phyloP scores from a whole-genome alignment of 208 protist species.

The Ichthyophonus hoferi region DNA sequence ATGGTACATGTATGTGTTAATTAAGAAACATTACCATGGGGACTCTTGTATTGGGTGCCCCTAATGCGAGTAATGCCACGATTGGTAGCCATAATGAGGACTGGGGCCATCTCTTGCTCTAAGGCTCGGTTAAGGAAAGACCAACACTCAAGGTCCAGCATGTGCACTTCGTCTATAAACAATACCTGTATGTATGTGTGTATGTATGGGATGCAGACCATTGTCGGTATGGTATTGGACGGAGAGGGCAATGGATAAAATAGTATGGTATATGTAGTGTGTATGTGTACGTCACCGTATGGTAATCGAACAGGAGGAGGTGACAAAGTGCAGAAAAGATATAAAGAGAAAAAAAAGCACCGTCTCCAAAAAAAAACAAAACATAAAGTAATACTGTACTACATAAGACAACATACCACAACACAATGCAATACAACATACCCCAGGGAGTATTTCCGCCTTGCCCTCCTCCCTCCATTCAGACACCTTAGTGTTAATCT shows the following conservation, averaged over 20 bases:
- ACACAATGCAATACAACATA: conserved; percentile 57
- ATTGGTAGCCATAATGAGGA: conserved; percentile 99
- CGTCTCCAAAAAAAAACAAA: conserved; percentile 31
- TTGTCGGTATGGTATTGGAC: no score
- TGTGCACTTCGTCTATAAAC: conserved; percentile 91
- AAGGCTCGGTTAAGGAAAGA: conserved; percentile 99
- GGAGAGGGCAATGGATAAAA: no score
- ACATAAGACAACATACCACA: conserved; percentile 50
- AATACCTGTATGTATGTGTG: conserved; percentile 53
- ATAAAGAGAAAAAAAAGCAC: conserved; percentile 2
- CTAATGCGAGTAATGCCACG: conserved; percentile 93
- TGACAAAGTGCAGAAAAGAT: no score
- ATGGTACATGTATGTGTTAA: conserved; percentile 70
- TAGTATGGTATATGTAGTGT: no score
- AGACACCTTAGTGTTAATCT: conserved; percentile 97
- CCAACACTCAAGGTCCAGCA: conserved; percentile 99
- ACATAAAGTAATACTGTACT: conserved; percentile 41
- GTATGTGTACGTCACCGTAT: no score
- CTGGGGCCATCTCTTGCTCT: conserved; percentile 93
- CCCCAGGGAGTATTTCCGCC: conserved; percentile 97
- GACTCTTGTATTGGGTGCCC: conserved; percentile 91
- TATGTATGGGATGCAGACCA: no score
- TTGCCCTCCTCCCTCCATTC: conserved; percentile 99
- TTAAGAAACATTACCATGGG: conserved; percentile 99
- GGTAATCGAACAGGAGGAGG: no score